A percentile compares a stretch with the other conserved stretches of the same genome.
These are phyloP conservation scores for Salix exigua DNA, from an alignment of 345 rosid species.

Conservation along the genomic window DNA sequence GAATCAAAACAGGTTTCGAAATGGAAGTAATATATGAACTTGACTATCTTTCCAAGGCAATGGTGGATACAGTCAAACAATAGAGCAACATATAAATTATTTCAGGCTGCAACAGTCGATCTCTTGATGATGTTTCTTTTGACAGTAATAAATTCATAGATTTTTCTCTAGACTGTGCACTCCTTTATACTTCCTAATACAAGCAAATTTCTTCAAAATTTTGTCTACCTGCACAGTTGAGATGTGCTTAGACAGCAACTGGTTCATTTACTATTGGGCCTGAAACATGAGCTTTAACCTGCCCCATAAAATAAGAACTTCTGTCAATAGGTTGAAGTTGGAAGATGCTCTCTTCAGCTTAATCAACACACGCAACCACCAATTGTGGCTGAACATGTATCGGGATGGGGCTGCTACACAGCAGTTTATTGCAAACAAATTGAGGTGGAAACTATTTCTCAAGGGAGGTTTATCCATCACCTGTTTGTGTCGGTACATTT, in stretches of 20 bases:
- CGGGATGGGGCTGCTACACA: background rate
- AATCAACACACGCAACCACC: constrained; percentile 15
- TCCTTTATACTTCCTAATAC: constrained; percentile 34
- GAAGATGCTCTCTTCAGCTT: constrained; percentile 22
- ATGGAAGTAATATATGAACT: background rate
- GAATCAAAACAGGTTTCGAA: background rate
- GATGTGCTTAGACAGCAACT: constrained; percentile 48
- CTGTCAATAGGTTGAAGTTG: constrained; percentile 25
- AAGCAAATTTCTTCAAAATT: constrained; percentile 41
- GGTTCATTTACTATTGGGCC: constrained; percentile 58
- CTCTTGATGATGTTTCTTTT: constrained; percentile 6
- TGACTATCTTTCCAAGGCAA: background rate
- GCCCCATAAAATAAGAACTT: constrained; percentile 21
- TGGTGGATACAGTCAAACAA: background rate
- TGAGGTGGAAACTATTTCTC: background rate
- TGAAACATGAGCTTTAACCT: constrained; percentile 49
- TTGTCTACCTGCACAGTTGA: constrained; percentile 12
- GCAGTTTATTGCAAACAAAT: background rate
- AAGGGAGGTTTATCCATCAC: background rate
- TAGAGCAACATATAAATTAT: background rate
- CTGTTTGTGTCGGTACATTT: background rate
- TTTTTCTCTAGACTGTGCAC: background rate
- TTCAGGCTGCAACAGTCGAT: background rate
- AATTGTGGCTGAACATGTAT: constrained; percentile 3
- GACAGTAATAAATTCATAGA: background rate